Percentiles rank a stretch among this genome's conserved stretches.
phyloP scores from a whole-genome alignment of 2,329 filamentous ascomycete species.

The Boeremia exigua region DNA sequence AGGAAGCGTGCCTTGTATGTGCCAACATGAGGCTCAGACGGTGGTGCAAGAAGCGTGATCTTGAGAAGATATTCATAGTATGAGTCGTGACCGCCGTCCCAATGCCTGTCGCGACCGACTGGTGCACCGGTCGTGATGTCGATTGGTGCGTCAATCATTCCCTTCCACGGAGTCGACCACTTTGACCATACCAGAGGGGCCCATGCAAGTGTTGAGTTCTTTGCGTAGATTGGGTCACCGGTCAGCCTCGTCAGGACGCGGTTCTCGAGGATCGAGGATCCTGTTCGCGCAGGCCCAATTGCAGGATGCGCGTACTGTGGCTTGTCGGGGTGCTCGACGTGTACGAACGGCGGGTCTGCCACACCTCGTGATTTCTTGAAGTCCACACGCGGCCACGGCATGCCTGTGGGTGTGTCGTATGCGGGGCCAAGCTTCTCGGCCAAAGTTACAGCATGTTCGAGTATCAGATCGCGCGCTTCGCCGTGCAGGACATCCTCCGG shows the following conservation, averaged over 20 bases:
- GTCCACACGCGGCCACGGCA: slow-evolving; percentile 55
- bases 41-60: slow-evolving; percentile 47
- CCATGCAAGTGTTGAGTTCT: slow-evolving; percentile 53
- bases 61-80: slow-evolving; percentile 54
- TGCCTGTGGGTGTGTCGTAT: slow-evolving; percentile 50
- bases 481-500: slow-evolving; percentile 39
- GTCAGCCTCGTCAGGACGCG: slow-evolving; percentile 51
- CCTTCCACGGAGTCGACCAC: slow-evolving; percentile 48
- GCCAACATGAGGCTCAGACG: slow-evolving; percentile 41
- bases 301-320: slow-evolving; percentile 44
- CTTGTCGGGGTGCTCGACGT: slow-evolving; percentile 38
- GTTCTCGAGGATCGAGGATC: slow-evolving; percentile 55
- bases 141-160: slow-evolving; percentile 51
- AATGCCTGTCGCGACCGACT: slow-evolving; percentile 48
- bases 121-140: slow-evolving; percentile 53
- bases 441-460: slow-evolving; percentile 47
- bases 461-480: slow-evolving; percentile 42
- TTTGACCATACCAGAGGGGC: slow-evolving; percentile 54
- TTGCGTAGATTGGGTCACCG: slow-evolving; percentile 48
- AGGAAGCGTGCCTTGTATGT: slow-evolving; percentile 45
- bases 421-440: slow-evolving; percentile 48
- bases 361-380: slow-evolving; percentile 46
- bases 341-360: slow-evolving; percentile 37
- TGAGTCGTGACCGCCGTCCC: slow-evolving; percentile 54
- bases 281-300: slow-evolving; percentile 51